Evolutionary conservation across 2,329 filamentous ascomycete genomes (phyloP).

Genomic region (Microcyclospora pomicola): DNA sequence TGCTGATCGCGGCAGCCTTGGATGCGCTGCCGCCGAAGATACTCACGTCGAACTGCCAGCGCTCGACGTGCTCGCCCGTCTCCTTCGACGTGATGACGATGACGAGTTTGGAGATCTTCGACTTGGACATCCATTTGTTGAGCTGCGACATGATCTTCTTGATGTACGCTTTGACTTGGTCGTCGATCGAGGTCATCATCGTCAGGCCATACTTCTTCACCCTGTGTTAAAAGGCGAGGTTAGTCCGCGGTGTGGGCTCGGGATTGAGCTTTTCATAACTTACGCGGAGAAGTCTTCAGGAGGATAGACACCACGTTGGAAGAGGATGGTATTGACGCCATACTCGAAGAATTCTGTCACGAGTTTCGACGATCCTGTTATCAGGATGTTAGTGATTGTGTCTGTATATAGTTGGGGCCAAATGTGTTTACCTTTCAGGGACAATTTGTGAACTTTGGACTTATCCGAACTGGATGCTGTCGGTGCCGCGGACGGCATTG

Average conservation of each 20-base stretch:
- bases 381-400: background rate
- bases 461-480: constrained; percentile 39
- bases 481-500: constrained; percentile 10
- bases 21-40: constrained; percentile 25
- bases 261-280: constrained; percentile 20
- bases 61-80: constrained; percentile 86
- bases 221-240: constrained; percentile 22
- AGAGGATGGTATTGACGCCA: constrained; percentile 95
- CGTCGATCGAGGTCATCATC: constrained; percentile 92
- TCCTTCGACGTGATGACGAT: constrained; percentile 96
- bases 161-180: constrained; percentile 98
- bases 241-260: background rate
- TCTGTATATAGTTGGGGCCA: background rate
- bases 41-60: constrained; percentile 90
- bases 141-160: constrained; percentile 98
- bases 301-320: constrained; percentile 72
- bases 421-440: constrained; percentile 54
- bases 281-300: constrained; percentile 93
- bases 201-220: constrained; percentile 99
- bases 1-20: constrained; percentile 24
- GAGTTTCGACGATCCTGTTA: constrained; percentile 56
- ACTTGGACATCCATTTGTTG: constrained; percentile 92
- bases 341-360: constrained; percentile 99
- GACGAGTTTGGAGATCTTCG: constrained; percentile 94
- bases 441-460: constrained; percentile 88